A percentile compares a stretch with the other conserved stretches of the same genome.
Conservation (phyloP, 768 basidiomycete species). For the Asterophora parasitica region DNA sequence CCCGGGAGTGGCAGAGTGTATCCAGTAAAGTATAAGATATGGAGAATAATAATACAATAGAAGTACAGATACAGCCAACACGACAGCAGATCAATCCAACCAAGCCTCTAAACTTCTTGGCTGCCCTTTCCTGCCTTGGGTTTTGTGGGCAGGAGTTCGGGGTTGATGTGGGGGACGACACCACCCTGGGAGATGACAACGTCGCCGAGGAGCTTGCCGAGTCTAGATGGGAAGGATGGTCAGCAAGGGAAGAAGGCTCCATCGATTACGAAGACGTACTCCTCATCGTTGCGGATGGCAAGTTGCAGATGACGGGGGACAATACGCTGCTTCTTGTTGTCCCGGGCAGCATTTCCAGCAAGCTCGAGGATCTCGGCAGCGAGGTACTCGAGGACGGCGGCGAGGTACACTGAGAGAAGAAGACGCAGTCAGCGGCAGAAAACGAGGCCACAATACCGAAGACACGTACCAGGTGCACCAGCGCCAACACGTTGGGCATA, state of each 20-base stretch:
- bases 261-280: constrained; percentile 29
- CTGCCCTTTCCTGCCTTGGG: constrained; percentile 28
- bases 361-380: constrained; percentile 84
- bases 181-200: constrained; percentile 92
- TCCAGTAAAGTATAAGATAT: constrained; percentile 4
- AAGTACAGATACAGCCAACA: constrained; percentile 9
- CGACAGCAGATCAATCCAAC: background rate
- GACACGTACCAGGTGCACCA: constrained; percentile 59
- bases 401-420: constrained; percentile 60
- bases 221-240: constrained; percentile 27
- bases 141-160: constrained; percentile 39
- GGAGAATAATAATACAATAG: constrained; percentile 15
- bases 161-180: constrained; percentile 43
- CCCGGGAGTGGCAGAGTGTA: background rate
- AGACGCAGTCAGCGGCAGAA: background rate
- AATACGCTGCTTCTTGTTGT: constrained; percentile 82
- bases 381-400: constrained; percentile 79
- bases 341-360: constrained; percentile 71
- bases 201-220: constrained; percentile 77
- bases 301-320: constrained; percentile 83
- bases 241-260: background rate
- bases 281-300: constrained; percentile 81
- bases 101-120: constrained; percentile 20
- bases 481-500: constrained; percentile 77
- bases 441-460: background rate